Conservation (phyloP, 306 rosid species). For the Datisca glomerata region DNA sequence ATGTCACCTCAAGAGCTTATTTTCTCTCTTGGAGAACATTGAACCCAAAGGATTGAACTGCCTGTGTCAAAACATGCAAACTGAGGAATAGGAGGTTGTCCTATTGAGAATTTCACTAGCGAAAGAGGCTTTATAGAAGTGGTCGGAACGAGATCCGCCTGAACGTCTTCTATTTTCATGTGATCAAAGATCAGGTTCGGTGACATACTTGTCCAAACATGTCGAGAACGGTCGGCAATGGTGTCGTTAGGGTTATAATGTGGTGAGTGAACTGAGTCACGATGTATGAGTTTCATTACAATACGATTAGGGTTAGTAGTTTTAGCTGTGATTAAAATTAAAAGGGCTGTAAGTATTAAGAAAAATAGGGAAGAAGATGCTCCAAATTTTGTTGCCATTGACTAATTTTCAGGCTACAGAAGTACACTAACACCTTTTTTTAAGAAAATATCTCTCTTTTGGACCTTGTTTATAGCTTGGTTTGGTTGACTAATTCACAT, state of each 20-base stretch:
- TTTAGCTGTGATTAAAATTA: background rate
- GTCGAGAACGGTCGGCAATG: background rate
- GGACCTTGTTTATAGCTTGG: background rate
- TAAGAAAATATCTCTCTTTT: background rate
- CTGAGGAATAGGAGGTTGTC: conserved; percentile 6
- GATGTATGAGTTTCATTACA: conserved; percentile 7
- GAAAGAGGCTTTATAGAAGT: background rate
- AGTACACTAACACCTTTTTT: too few relatives aligned
- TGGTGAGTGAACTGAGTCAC: conserved; percentile 7
- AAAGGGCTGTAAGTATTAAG: background rate
- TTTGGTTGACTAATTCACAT: background rate
- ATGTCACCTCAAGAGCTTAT: too few relatives aligned
- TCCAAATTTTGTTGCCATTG: background rate
- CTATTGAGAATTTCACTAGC: conserved; percentile 5
- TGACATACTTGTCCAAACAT: background rate
- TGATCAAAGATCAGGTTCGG: background rate
- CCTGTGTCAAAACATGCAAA: conserved; percentile 7
- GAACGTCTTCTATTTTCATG: background rate
- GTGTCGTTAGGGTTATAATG: conserved; percentile 2
- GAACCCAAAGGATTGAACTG: conserved; percentile 12
- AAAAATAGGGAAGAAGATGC: background rate
- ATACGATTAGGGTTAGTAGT: conserved; percentile 2
- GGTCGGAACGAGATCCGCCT: conserved; percentile 3
- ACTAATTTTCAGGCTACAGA: background rate
- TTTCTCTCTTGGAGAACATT: conserved; percentile 9